Conservation (phyloP, 345 rosid genomes). For the Citrus trifoliata region DNA sequence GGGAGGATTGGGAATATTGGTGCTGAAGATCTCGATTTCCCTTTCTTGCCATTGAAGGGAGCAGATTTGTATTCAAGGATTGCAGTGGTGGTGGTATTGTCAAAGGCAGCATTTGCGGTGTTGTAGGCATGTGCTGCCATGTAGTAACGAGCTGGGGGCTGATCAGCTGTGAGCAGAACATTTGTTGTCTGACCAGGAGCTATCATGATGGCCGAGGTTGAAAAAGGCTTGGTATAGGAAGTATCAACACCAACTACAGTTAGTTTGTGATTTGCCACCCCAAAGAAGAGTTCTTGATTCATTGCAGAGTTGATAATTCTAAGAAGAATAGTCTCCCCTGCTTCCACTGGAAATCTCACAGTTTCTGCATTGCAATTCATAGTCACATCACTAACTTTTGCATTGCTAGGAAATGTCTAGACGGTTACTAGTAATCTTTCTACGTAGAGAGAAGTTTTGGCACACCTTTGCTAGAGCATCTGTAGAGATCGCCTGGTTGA, state of each 20-base stretch:
- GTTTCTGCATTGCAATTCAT: conserved; percentile 41
- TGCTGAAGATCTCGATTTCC: conserved; percentile 38
- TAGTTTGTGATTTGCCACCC: conserved; percentile 55
- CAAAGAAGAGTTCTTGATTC: conserved; percentile 65
- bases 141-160: conserved; percentile 64
- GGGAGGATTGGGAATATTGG: conserved; percentile 72
- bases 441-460: not conserved
- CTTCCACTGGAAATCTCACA: conserved; percentile 36
- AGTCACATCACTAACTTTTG: not conserved
- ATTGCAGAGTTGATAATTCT: conserved; percentile 72
- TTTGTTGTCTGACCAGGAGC: conserved; percentile 84
- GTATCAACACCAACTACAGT: conserved; percentile 61
- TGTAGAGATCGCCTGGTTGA: conserved; percentile 88
- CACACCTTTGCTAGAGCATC: conserved; percentile 74
- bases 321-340: conserved; percentile 57
- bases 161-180: conserved; percentile 67
- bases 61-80: conserved; percentile 59
- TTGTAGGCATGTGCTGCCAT: conserved; percentile 73
- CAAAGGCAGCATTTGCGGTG: conserved; percentile 53
- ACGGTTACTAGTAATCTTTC: not conserved
- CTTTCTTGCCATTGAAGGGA: conserved; percentile 38
- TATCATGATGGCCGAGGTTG: conserved; percentile 54
- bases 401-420: not conserved
- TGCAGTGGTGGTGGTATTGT: conserved; percentile 82
- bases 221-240: conserved; percentile 60